Conservation (phyloP, 805 yeast genomes). For the Maudiozyma bulderi region DNA sequence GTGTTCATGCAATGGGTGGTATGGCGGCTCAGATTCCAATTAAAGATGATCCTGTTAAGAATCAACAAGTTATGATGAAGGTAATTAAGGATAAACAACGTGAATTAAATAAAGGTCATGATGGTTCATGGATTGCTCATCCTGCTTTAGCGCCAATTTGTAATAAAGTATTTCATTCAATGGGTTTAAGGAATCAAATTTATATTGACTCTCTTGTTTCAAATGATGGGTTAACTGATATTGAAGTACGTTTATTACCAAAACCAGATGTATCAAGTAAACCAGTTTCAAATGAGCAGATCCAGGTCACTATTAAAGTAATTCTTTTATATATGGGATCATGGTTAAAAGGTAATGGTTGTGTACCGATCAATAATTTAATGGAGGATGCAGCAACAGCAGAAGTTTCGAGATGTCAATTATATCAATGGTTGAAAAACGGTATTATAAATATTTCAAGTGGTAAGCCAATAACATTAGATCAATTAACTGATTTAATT, state of each 20-base stretch:
- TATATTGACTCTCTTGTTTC: conserved; percentile 32
- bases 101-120: conserved; percentile 72
- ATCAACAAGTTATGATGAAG: conserved; percentile 58
- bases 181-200: conserved; percentile 80
- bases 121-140: conserved; percentile 86
- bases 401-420: conserved; percentile 74
- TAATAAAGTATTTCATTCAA: conserved; percentile 59
- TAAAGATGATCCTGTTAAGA: conserved; percentile 55
- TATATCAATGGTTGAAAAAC: conserved; percentile 78
- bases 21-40: conserved; percentile 86
- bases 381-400: conserved; percentile 92
- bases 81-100: conserved; percentile 68
- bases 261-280: conserved; percentile 57
- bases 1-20: conserved; percentile 83
- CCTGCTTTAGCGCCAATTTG: conserved; percentile 74
- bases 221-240: conserved; percentile 11
- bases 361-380: conserved; percentile 75
- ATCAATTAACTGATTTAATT: conserved; percentile 46
- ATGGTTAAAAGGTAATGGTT: conserved; percentile 76
- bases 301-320: conserved; percentile 60
- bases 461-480: conserved; percentile 49
- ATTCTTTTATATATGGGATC: conserved; percentile 78
- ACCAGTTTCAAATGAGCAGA: conserved; percentile 59
- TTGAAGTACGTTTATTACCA: conserved; percentile 49
- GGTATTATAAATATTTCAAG: conserved; percentile 50